Conservation (phyloP, 805 yeast genomes). For the Barnettozyma vustinii region DNA sequence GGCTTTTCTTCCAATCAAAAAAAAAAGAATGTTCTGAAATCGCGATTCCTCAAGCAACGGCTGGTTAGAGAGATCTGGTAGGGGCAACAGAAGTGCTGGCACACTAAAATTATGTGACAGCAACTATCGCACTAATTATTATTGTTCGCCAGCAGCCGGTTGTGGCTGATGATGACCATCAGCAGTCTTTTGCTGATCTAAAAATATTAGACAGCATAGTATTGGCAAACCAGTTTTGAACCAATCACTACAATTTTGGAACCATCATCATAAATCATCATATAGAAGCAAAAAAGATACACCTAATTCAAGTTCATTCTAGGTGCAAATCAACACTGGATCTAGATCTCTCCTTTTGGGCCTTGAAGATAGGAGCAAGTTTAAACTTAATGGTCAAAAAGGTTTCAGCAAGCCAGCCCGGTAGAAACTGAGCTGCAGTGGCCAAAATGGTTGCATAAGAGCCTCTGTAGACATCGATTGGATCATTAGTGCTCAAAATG, state of each 20-base stretch:
- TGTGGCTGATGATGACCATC: background rate
- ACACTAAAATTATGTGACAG: background rate
- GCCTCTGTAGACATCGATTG: conserved; percentile 57
- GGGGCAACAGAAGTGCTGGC: background rate
- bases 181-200: background rate
- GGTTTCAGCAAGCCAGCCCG: conserved; percentile 42
- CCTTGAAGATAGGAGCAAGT: conserved; percentile 29
- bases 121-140: background rate
- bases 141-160: background rate
- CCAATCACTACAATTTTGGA: no score
- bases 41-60: background rate
- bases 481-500: conserved; percentile 31
- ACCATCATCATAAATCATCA: no score
- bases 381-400: conserved; percentile 37
- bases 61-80: background rate
- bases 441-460: conserved; percentile 35
- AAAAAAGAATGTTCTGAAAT: no score
- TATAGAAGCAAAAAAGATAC: no score
- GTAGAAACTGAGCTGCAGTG: conserved; percentile 33
- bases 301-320: no score
- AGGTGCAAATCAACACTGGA: conserved; percentile 15
- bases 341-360: conserved; percentile 20
- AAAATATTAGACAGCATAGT: background rate
- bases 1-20: no score
- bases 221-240: no score